Evolutionary conservation across 1,284 basidiomycete species (phyloP), one percentile per base, ranked within the genome.

Genomic region (Xerocomus amazonicus): DNA sequence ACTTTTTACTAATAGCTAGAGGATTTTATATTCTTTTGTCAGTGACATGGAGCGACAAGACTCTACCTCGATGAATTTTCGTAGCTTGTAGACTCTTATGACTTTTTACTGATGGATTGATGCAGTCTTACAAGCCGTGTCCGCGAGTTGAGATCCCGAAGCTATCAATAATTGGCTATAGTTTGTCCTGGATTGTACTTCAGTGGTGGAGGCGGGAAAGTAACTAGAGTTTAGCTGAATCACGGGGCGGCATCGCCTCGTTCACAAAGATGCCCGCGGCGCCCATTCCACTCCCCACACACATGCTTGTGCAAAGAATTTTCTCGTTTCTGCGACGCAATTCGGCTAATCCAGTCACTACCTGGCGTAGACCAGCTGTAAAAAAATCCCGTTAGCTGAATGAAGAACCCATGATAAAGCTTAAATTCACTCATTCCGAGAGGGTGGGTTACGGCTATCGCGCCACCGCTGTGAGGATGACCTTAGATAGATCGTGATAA

Each of bases 231-330:
- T 60, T 70, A 33, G 65, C 47, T 12, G 46, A 39, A 33, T 47
- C 44, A 33, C 49, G 44, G 12, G 58, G 57, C 26, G 58, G 57
- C 26, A 50, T 58, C 9, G 70, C 74, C 63, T 92, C 90, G 59
- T 89, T 91, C 19, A 93, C 83, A 56, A 93, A 86, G 48, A 93
- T 77, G 4, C 82, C 80, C 9, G 90, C 91, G 35, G 88, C 89
- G 14, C 91, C 91, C 90, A 93, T 92, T 14, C 88, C 90, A 58
- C 85, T 88, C 27, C 91, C 92, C 44, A 94, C 75, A 63, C 92
- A 94, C 92, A 95, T 95, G 53, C 85, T 89, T 1, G 90, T 87
- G 61, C 85, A 87, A 47, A 92, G 73, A 32, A 92, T 55, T 51
- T 78, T 76, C 35, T 78, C 80, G 51, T 84, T 78, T 51, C 75